A percentile compares a stretch with the other conserved stretches of the same genome.
Evolutionary conservation across 2,329 filamentous ascomycete species (phyloP).

Genomic region (Thielaviopsis euricoi): DNA sequence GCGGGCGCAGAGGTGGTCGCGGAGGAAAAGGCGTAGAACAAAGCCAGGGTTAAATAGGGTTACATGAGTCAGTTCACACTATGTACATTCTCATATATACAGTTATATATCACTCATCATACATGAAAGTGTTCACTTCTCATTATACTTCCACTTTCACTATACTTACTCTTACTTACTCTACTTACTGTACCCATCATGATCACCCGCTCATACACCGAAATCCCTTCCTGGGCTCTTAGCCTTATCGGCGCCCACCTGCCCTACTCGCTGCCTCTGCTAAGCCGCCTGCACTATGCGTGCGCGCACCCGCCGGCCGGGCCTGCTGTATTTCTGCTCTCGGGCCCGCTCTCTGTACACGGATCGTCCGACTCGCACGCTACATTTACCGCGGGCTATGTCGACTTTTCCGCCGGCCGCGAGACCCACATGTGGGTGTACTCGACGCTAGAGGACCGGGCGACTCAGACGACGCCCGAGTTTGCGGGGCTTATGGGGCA

Average conservation of each 20-base stretch:
- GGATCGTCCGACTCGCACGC: background rate
- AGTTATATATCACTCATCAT: too few relatives aligned
- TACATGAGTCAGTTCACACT: background rate
- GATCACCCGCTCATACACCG: background rate
- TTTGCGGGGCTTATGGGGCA: background rate
- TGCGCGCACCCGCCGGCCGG: background rate
- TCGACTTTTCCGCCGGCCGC: slow-evolving; percentile 42
- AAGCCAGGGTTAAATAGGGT: background rate
- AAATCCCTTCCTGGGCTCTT: slow-evolving; percentile 1
- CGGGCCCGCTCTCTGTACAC: slow-evolving; percentile 16
- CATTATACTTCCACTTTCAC: too few relatives aligned
- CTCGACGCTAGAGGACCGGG: slow-evolving; percentile 28
- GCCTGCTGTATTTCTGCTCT: slow-evolving; percentile 19
- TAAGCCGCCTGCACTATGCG: slow-evolving; percentile 46
- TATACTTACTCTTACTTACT: background rate
- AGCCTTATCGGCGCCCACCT: slow-evolving; percentile 31
- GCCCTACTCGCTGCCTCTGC: slow-evolving; percentile 41
- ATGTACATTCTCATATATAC: too few relatives aligned
- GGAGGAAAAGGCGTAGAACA: background rate
- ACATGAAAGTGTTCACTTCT: too few relatives aligned
- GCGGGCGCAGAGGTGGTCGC: slow-evolving; percentile 20
- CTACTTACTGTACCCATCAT: background rate
- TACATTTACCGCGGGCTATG: slow-evolving; percentile 30
- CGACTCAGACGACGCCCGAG: slow-evolving; percentile 1
- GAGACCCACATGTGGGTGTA: slow-evolving; percentile 53